Percentiles rank a stretch among this genome's conserved stretches.
Evolutionary conservation across 805 yeast species (phyloP).

Genomic region (Wickerhamiella azyma): DNA sequence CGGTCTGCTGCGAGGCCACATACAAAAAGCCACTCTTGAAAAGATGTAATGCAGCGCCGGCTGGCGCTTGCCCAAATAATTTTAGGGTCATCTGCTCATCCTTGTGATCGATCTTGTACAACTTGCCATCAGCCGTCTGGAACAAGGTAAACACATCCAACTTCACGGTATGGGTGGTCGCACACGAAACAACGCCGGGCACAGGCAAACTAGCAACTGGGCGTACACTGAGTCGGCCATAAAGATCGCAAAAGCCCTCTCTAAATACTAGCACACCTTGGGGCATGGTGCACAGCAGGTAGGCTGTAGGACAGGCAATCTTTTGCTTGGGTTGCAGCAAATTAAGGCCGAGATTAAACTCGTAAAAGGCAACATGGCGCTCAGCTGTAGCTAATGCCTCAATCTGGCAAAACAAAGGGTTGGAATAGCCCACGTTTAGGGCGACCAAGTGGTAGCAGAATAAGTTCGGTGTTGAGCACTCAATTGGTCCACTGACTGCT

Average conservation of each 20-base stretch:
- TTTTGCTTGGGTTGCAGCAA: constrained; percentile 32
- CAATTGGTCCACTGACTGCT: constrained; percentile 58
- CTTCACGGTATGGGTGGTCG: constrained; percentile 55
- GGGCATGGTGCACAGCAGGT: background rate
- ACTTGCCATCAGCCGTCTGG: constrained; percentile 61
- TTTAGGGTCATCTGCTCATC: constrained; percentile 21
- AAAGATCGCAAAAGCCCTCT: background rate
- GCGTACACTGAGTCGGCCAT: background rate
- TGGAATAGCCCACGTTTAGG: constrained; percentile 64
- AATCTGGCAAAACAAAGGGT: constrained; percentile 72
- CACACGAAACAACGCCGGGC: constrained; percentile 32
- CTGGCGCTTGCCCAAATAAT: constrained; percentile 68
- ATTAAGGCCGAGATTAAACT: constrained; percentile 75
- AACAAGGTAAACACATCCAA: constrained; percentile 49
- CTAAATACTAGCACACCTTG: constrained; percentile 4
- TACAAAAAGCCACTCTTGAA: constrained; percentile 65
- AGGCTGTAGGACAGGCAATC: background rate
- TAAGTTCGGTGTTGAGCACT: constrained; percentile 38
- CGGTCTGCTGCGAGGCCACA: constrained; percentile 48
- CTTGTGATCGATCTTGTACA: constrained; percentile 49
- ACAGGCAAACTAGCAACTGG: background rate
- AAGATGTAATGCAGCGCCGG: constrained; percentile 41
- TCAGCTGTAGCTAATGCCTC: constrained; percentile 34
- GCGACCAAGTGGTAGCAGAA: constrained; percentile 44
- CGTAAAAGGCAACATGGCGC: constrained; percentile 49